Base-by-base conservation (phyloP, 495 filamentous ascomycete genomes). In the Aspergillus taichungensis region DNA sequence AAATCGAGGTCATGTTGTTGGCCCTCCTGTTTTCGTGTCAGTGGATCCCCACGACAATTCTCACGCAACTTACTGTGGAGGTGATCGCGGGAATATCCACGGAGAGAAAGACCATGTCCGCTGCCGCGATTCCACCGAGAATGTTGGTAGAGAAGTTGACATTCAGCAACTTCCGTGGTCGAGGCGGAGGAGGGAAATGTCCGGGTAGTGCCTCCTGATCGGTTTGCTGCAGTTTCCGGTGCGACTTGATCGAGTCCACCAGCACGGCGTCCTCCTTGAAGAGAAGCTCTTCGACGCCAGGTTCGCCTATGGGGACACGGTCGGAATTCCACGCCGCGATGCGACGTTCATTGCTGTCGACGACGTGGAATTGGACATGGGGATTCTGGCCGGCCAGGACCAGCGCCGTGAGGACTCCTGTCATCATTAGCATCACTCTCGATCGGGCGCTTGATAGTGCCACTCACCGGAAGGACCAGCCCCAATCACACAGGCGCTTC, bases 311-410 rank as follows among this genome's bases (percentile, higher is more conserved):
- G 6, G 87, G 87, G 30, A 87, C 73, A 40, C 77, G 73, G 33
- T 73, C 61, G 0, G 84, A 84, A 43, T 88, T 87, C 87, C 86
- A 92, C 8, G 76, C 68, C 13, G 63, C 63, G 46, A 92, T 83
- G n/a, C 84, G 72, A 6, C 59, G 50, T 27, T 68, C 66, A 57
- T 87, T 79, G 33, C 75, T 60, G 57, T 90, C 87, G 14, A 88
- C 84, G 1, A 90, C 82, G 6, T 74, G 83, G 32, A 90, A 82
- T 24, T 66, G 60, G 28, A 89, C 65, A 18, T 79, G 60, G 0
- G 82, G 82, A 47, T 86, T 88, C 40, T 84, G 76, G 45, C 72
- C 72, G 9, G 85, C 85, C 30, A 87, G 82, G 13, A 88, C 72
- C n/a, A 83, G 78, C 37, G 79, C 80, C 1, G 84, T 86, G 33